A percentile compares a stretch with the other conserved stretches of the same genome.
phyloP scores from a whole-genome alignment of 2,329 filamentous ascomycete genomes.

The Pseudocercospora pini-densiflorae region DNA sequence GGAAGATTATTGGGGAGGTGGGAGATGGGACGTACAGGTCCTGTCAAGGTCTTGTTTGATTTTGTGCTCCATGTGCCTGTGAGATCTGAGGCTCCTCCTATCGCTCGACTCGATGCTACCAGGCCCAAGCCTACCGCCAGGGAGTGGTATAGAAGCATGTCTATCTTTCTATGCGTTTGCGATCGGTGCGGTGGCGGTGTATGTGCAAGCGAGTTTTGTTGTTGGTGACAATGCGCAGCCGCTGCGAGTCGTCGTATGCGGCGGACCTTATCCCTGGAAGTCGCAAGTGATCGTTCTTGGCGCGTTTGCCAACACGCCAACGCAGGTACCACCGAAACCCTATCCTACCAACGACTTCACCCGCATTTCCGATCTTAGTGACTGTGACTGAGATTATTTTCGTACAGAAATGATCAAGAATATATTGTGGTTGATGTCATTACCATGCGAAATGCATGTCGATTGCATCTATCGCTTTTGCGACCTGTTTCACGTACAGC shows the following conservation, averaged over 20 bases:
- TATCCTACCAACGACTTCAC: neutral
- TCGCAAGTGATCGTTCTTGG: conserved; percentile 4
- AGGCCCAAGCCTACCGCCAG: conserved; percentile 34
- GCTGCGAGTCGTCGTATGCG: neutral
- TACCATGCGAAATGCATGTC: conserved; percentile 4
- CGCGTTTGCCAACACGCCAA: conserved; percentile 3
- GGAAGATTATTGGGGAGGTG: neutral
- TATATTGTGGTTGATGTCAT: neutral
- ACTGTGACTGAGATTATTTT: neutral
- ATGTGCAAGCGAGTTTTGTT: neutral
- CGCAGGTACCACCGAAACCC: neutral
- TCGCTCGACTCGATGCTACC: conserved; percentile 27
- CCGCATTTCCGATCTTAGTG: neutral
- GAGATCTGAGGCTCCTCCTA: conserved; percentile 47
- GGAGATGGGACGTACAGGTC: conserved; percentile 58
- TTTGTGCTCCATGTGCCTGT: conserved; percentile 77
- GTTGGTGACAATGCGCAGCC: neutral
- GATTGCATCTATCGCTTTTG: neutral
- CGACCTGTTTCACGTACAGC: neutral
- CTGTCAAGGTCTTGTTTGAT: conserved; percentile 69
- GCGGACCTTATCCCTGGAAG: neutral
- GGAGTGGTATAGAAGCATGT: conserved; percentile 38
- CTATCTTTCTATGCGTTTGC: neutral
- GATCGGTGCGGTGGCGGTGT: neutral
- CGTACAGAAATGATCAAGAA: neutral